These are phyloP conservation scores for Apodospora peruviana DNA, from an alignment of 495 filamentous ascomycete species.

Conservation along the genomic window DNA sequence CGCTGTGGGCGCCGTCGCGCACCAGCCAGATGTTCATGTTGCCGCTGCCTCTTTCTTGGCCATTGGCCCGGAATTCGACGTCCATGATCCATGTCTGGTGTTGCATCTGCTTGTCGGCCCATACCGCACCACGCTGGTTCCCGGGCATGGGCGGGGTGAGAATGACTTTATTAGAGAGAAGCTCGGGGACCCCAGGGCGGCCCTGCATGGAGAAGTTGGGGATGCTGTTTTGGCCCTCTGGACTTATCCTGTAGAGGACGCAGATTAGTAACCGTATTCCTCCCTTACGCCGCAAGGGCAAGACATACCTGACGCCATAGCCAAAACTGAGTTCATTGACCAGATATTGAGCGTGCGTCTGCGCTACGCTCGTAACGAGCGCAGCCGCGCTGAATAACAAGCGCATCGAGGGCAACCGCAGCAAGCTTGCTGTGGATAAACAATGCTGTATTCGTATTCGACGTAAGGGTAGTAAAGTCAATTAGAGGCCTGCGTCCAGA, in stretches of 20 bases:
- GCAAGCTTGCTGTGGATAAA: neutral
- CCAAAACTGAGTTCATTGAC: conserved; percentile 72
- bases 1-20: conserved; percentile 57
- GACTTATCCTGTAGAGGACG: conserved; percentile 31
- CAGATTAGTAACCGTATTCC: neutral
- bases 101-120: conserved; percentile 60
- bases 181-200: conserved; percentile 61
- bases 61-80: conserved; percentile 80
- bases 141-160: conserved; percentile 86
- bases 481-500: too few species aligned
- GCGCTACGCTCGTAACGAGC: conserved; percentile 48
- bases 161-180: conserved; percentile 87
- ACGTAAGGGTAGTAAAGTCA: too few species aligned
- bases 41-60: conserved; percentile 77
- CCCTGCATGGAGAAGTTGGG: conserved; percentile 63
- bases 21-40: conserved; percentile 93
- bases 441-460: neutral
- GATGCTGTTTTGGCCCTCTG: conserved; percentile 27
- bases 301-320: conserved; percentile 53
- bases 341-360: conserved; percentile 55
- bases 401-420: conserved; percentile 31
- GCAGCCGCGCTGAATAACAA: conserved; percentile 33
- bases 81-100: conserved; percentile 72
- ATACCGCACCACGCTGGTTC: conserved; percentile 76
- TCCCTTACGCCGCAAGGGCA: neutral